phyloP scores from a whole-genome alignment of 495 filamentous ascomycete genomes.

The Penicillium coprophilum region DNA sequence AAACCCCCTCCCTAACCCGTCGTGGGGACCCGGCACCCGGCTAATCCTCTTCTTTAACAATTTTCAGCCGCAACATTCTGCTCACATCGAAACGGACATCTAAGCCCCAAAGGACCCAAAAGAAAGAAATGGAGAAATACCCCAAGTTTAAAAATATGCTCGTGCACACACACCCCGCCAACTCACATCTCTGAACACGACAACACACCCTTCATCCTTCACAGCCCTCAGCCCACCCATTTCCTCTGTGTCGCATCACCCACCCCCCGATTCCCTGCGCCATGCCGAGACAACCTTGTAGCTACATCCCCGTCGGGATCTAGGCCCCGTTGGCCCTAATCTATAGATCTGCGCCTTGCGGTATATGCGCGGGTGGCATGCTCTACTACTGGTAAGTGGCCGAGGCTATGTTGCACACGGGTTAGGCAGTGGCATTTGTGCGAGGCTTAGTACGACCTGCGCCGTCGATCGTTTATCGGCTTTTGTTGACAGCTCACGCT shows the following conservation, averaged over 20 bases:
- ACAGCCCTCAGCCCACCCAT: neutral
- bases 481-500: neutral
- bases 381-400: neutral
- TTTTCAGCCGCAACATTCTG: conserved; percentile 4
- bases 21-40: neutral
- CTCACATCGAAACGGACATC: neutral
- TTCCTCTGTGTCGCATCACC: neutral
- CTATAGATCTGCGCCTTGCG: neutral
- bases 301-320: neutral
- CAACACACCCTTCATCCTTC: neutral
- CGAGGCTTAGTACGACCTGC: neutral
- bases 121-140: neutral
- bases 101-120: neutral
- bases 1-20: neutral
- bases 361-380: neutral
- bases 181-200: neutral
- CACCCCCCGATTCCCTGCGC: neutral
- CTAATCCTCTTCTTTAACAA: neutral
- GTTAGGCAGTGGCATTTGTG: conserved; percentile 5
- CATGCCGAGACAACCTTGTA: neutral
- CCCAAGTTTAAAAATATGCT: neutral
- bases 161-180: neutral
- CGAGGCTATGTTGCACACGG: neutral
- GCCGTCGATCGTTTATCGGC: neutral
- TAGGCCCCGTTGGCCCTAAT: neutral